These are phyloP conservation scores for Phytophthora macrochlamydospora DNA, from an alignment of 352 stramenopile genomes.

Conservation along the genomic window DNA sequence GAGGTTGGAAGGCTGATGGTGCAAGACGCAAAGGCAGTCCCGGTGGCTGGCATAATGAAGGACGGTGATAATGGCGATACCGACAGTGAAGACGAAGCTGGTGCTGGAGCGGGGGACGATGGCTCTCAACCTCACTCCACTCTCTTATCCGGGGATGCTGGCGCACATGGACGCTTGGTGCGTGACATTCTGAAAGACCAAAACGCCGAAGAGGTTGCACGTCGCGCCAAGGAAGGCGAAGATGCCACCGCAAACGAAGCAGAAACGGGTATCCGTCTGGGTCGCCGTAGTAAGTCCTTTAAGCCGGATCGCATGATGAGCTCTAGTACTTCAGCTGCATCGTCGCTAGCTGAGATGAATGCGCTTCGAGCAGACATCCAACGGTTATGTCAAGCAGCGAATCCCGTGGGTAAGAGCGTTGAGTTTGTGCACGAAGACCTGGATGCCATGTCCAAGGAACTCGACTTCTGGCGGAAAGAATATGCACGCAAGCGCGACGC, in stretches of 20 bases:
- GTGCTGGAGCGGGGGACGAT: conserved; percentile 20
- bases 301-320: conserved; percentile 77
- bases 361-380: conserved; percentile 87
- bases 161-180: conserved; percentile 70
- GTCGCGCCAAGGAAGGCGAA: conserved; percentile 73
- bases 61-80: conserved; percentile 81
- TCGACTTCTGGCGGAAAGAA: conserved; percentile 91
- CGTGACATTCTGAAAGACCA: conserved; percentile 87
- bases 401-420: conserved; percentile 91
- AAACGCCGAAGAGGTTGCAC: conserved; percentile 67
- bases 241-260: conserved; percentile 57
- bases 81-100: conserved; percentile 67
- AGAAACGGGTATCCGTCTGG: conserved; percentile 78
- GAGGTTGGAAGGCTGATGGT: conserved; percentile 72
- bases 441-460: conserved; percentile 93
- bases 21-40: conserved; percentile 81
- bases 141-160: conserved; percentile 42
- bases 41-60: conserved; percentile 81
- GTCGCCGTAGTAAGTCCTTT: conserved; percentile 79
- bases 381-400: conserved; percentile 90
- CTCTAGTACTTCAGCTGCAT: conserved; percentile 51
- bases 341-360: conserved; percentile 75
- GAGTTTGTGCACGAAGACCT: conserved; percentile 95
- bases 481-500: conserved; percentile 78
- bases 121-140: conserved; percentile 33